Base-by-base conservation (phyloP, 139 green algal genomes). In the Chlamydomonas incerta region DNA sequence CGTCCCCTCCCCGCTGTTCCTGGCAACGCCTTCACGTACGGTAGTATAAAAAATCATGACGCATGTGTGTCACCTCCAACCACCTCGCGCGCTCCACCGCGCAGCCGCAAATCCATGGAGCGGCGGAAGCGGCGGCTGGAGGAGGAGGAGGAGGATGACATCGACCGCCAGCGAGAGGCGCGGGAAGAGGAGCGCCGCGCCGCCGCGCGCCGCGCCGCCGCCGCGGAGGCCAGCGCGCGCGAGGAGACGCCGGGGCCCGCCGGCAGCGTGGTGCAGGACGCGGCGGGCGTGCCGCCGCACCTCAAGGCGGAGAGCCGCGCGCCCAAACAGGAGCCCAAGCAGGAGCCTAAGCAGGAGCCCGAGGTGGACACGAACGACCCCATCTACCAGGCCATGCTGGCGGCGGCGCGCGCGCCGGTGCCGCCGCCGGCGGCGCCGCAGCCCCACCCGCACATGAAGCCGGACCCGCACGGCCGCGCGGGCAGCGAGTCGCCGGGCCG, bases 341-440 rank as follows among this genome's bases (percentile, higher is more conserved):
- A 26, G 1, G 82, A 88, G 63, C 63, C 72, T 1, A 82, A 83
- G 66, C 20, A 1, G 37, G 70, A 72, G 58, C 81, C 83, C 14
- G 83, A 85, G 34, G 87, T 94, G 21, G 90, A 92, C 31, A 80
- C 85, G 0, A 70, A 93, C 52, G 93, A 96, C 82, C 85, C 92
- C 68, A 96, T 96, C 66, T 92, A 92, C 57, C 79, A 85, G 80
- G 71, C 86, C n/a, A 71, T 84, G 71, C 63, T 87, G 35, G 62
- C 79, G 4, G 58, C 70, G 13, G 81, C 81, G 20, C 71, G 69
- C 21, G 81, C 81, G 29, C 81, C n/a, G n/a, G n/a, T n/a, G n/a
- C n/a, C n/a, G n/a, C n/a, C 69, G 17, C 55, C 58, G 60, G 71
- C 58, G 10, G 71, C 33, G 60, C 24, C 47, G 29, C 8, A 18